Percentiles rank a stretch among this genome's conserved stretches.
Evolutionary conservation across 176 grass and related monocot genomes (phyloP).

Genomic region (Poa pratensis): DNA sequence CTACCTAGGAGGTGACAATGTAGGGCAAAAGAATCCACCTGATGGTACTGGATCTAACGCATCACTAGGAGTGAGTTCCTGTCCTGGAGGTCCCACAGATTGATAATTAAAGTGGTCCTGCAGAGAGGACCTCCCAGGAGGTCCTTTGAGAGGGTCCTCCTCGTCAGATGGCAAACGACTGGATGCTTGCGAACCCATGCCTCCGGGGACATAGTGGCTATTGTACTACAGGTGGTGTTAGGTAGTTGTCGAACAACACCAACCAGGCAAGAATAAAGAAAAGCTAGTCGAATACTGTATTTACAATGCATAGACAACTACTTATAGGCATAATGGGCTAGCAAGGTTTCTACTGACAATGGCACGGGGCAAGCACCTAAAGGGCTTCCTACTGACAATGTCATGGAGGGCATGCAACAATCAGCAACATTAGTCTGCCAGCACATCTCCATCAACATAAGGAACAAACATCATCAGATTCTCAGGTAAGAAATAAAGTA

Average conservation of each 20-base stretch:
- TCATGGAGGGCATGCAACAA: slow-evolving; percentile 13
- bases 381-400: neutral
- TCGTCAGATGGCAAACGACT: neutral
- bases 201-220: neutral
- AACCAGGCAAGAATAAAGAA: neutral
- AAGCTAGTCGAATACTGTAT: neutral
- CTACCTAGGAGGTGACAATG: no score
- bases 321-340: slow-evolving; percentile 22
- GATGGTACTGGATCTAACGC: no score
- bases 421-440: neutral
- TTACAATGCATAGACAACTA: neutral
- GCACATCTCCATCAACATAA: neutral
- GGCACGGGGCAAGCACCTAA: neutral
- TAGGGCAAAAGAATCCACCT: no score
- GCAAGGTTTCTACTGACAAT: slow-evolving; percentile 5
- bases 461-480: slow-evolving; percentile 12
- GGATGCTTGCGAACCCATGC: neutral
- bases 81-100: neutral
- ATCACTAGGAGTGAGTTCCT: no score
- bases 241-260: neutral
- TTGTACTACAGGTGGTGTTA: neutral
- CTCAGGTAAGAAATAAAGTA: neutral
- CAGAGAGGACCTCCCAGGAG: neutral
- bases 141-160: neutral
- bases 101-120: neutral